phyloP scores from a whole-genome alignment of 1,284 basidiomycete species.

The Clitocybe nebularis region DNA sequence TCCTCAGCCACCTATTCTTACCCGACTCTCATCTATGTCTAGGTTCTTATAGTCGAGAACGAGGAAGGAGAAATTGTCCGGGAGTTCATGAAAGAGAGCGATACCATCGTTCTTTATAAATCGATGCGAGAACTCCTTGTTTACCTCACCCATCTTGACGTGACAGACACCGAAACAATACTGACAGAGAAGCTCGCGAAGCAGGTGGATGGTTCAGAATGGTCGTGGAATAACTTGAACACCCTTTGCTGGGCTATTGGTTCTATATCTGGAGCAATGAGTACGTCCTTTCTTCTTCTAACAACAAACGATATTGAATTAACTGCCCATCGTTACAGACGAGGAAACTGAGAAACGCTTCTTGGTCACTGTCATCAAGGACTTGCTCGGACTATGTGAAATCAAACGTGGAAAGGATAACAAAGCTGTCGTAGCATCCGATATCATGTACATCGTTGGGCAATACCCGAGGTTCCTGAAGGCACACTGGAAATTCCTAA shows the following conservation, averaged over 20 bases:
- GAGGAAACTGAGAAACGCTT: slow-evolving; percentile 99
- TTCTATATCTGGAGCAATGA: slow-evolving; percentile 99
- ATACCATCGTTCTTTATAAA: slow-evolving; percentile 99
- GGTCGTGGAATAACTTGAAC: slow-evolving; percentile 99
- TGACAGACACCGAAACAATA: slow-evolving; percentile 94
- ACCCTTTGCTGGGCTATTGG: slow-evolving; percentile 99
- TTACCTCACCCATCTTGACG: slow-evolving; percentile 97
- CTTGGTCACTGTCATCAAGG: slow-evolving; percentile 99
- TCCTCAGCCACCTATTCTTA: slow-evolving; percentile 6
- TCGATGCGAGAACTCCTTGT: slow-evolving; percentile 97
- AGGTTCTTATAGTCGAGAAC: slow-evolving; percentile 98
- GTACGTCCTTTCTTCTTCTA: slow-evolving; percentile 43
- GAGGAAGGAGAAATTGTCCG: slow-evolving; percentile 99
- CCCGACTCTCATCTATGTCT: slow-evolving; percentile 7
- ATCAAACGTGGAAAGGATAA: slow-evolving; percentile 99
- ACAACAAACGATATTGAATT: not conserved
- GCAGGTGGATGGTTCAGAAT: slow-evolving; percentile 96
- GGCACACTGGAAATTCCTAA: slow-evolving; percentile 99
- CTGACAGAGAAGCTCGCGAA: slow-evolving; percentile 95
- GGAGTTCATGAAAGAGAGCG: slow-evolving; percentile 99
- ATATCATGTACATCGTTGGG: slow-evolving; percentile 99
- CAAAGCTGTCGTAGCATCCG: slow-evolving; percentile 98
- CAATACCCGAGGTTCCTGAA: slow-evolving; percentile 99
- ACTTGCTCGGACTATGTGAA: slow-evolving; percentile 93
- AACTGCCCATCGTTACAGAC: slow-evolving; percentile 43